Evolutionary conservation across 164 flowering plant species (phyloP), one percentile per base, ranked within the genome.

Genomic region (Euptelea pleiosperma): DNA sequence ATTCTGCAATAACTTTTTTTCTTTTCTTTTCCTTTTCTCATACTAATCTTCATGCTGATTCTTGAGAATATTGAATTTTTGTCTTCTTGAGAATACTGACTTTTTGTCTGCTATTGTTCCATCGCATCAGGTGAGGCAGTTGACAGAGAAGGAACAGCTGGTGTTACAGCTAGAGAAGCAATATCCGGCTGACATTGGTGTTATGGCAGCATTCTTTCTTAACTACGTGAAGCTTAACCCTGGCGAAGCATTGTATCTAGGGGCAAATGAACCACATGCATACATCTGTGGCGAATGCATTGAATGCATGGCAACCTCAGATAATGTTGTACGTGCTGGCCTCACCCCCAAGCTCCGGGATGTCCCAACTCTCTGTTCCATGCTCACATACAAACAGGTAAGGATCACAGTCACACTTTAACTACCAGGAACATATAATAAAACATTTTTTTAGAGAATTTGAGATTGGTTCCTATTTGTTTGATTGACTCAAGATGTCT

Each of bases 281-380:
- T 94, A 91, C 62, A 30, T 94, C 26, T 62, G 24, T 43, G 97
- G 99, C 15, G 97, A 93, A 6, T 90, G 97, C 63, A 57, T 90
- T 5, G 99, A 93, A 58, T 85, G 92, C 73, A 93, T 90, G 97
- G 98, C 97, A 31, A 78, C 98, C 35, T 90, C 98, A 24, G 96
- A 93, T 75, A 93, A 93, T 80, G 98, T 90, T 61, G 92, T 90
- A 2, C 82, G 98, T 22, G 98, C 99, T 22, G 99, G 99, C 61
- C 95, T 94, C 44, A 94, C 99, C 26, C 85, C 93, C 4, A 94
- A 94, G 73, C 66, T 68, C 21, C 80, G 88, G 21, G 96, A 94
- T 72, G 82, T 89, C 37, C 68, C 72, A 57, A 85, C 87, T 55
- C 86, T 91, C 7, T 91, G 97, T 65, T 79, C 91, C 37, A 91